Evolutionary conservation across 108 stramenopile species (phyloP).

Genomic region (Epithemia pelagica): DNA sequence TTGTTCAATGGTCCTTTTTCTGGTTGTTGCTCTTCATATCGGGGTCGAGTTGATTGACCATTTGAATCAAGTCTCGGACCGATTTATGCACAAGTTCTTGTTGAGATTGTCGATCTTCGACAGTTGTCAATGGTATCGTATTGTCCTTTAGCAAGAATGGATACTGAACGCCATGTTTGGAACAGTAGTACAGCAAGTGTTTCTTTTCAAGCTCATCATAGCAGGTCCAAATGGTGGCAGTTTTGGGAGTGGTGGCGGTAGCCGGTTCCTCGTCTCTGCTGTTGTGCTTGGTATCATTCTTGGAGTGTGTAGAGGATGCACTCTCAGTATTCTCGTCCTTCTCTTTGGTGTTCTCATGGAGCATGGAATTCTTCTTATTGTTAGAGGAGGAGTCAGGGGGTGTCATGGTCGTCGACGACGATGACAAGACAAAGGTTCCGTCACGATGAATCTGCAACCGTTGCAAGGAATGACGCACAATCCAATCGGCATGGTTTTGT

Average conservation of each 20-base stretch:
- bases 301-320: background rate
- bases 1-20: background rate
- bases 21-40: background rate
- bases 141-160: conserved; percentile 78
- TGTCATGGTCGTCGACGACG: background rate
- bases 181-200: conserved; percentile 48
- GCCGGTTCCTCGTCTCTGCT: background rate
- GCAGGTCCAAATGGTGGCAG: conserved; percentile 45
- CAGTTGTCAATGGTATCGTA: conserved; percentile 46
- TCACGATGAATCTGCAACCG: conserved; percentile 52
- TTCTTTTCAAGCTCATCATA: conserved; percentile 69
- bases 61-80: background rate
- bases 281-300: background rate
- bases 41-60: background rate
- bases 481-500: conserved; percentile 39
- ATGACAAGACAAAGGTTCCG: conserved; percentile 56
- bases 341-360: no score
- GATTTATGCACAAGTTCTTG: background rate
- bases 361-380: no score
- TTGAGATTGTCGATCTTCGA: background rate
- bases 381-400: no score
- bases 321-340: background rate
- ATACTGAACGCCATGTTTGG: conserved; percentile 27
- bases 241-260: background rate
- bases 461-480: conserved; percentile 42